Evolutionary conservation across 1,139 yeast species (phyloP).

Genomic region (Yamadazyma dushanensis): DNA sequence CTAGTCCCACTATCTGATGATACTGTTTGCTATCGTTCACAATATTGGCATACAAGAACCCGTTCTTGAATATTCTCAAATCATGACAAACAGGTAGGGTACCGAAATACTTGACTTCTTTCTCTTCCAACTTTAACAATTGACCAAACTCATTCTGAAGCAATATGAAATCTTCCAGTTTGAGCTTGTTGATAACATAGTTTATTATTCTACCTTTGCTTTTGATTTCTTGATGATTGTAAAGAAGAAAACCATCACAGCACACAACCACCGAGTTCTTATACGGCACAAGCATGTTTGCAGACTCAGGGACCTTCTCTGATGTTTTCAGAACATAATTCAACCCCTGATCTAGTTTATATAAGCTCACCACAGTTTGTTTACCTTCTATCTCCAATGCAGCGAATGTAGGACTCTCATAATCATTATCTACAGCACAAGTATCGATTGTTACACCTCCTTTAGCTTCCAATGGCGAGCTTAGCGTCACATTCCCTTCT

Average conservation of each 20-base stretch:
- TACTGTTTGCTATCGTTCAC: conserved; percentile 62
- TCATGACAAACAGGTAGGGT: conserved; percentile 60
- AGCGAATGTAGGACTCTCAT: conserved; percentile 82
- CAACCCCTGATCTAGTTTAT: conserved; percentile 83
- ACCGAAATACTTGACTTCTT: conserved; percentile 60
- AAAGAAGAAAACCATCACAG: conserved; percentile 30
- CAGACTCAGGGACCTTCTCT: conserved; percentile 32
- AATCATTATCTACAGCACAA: conserved; percentile 69
- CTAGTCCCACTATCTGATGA: conserved; percentile 78
- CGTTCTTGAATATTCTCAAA: conserved; percentile 67
- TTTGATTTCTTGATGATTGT: conserved; percentile 23
- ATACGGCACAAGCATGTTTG: conserved; percentile 33
- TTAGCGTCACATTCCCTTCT: conserved; percentile 45
- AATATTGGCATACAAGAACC: conserved; percentile 69
- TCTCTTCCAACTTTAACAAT: conserved; percentile 57
- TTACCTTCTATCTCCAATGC: conserved; percentile 67
- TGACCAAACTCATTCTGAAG: conserved; percentile 76
- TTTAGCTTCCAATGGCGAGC: conserved; percentile 76
- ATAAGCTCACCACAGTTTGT: conserved; percentile 49
- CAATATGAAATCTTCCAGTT: conserved; percentile 67
- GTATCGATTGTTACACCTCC: conserved; percentile 52
- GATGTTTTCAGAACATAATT: conserved; percentile 63
- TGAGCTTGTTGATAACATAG: conserved; percentile 64
- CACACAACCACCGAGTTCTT: conserved; percentile 41
- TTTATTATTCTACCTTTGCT: conserved; percentile 38